phyloP scores from a whole-genome alignment of 2,329 filamentous ascomycete genomes.

The Penicillium sp. region DNA sequence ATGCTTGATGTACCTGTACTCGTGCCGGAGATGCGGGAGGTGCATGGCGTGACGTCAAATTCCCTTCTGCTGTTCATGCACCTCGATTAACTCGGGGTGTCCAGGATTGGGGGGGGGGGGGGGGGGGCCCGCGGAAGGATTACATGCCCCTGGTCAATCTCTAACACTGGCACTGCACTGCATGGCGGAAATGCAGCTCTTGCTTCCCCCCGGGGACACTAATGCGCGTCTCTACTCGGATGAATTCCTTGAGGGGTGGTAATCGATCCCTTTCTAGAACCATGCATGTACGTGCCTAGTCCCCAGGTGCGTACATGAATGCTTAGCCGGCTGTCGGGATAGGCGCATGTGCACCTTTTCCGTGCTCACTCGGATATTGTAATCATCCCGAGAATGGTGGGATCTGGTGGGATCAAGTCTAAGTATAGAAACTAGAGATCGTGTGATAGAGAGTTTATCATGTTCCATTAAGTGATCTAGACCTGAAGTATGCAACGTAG shows the following conservation, averaged over 20 bases:
- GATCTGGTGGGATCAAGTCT: no score
- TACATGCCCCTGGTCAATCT: conserved; percentile 11
- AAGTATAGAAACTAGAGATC: neutral
- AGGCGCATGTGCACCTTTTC: neutral
- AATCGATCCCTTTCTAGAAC: conserved; percentile 23
- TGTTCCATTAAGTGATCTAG: neutral
- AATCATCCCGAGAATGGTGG: neutral
- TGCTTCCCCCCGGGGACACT: conserved; percentile 36
- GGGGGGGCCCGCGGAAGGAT: conserved; percentile 6
- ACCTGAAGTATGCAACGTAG: neutral
- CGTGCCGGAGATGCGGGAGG: neutral
- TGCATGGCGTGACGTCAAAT: conserved; percentile 20
- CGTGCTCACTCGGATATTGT: neutral
- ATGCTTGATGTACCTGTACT: neutral
- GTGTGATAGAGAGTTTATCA: neutral
- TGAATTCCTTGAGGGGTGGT: conserved; percentile 6
- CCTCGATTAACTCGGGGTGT: conserved; percentile 10
- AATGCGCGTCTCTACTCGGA: conserved; percentile 28
- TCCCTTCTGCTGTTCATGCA: conserved; percentile 20
- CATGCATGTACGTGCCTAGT: conserved; percentile 5
- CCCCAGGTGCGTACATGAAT: conserved; percentile 6
- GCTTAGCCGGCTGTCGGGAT: conserved; percentile 10
- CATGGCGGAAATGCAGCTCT: conserved; percentile 27
- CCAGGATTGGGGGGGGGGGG: conserved; percentile 11
- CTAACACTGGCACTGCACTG: conserved; percentile 12